Evolutionary conservation across 2,329 filamentous ascomycete species (phyloP).

Genomic region (Arthrobotrys sphaeroides): DNA sequence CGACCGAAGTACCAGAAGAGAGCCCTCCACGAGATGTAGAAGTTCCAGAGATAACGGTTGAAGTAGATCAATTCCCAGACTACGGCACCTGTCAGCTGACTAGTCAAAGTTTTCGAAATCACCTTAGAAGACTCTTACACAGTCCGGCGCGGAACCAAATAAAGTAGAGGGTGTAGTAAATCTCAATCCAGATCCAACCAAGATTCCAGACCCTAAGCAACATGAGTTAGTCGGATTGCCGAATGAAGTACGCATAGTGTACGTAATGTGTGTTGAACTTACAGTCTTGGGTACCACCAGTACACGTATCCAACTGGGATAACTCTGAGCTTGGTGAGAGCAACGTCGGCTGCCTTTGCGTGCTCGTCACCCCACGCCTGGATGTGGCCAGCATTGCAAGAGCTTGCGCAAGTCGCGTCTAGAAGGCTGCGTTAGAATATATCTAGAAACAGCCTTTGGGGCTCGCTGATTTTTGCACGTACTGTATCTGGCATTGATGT

Average conservation of each 20-base stretch:
- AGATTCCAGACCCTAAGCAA: constrained; percentile 36
- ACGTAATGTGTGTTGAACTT: neutral
- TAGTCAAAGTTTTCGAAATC: neutral
- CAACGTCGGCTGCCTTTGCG: constrained; percentile 30
- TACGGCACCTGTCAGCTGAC: neutral
- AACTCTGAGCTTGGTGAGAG: constrained; percentile 5
- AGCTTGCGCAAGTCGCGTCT: constrained; percentile 40
- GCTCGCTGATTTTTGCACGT: neutral
- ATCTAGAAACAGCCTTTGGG: neutral
- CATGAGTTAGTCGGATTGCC: neutral
- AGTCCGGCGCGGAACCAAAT: constrained; percentile 50
- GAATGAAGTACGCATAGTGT: neutral
- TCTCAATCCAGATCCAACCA: constrained; percentile 52
- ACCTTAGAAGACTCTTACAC: constrained; percentile 11
- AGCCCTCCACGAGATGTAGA: constrained; percentile 42
- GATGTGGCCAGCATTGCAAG: constrained; percentile 28
- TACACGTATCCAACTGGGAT: constrained; percentile 41
- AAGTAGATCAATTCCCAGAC: constrained; percentile 48
- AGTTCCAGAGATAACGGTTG: constrained; percentile 45
- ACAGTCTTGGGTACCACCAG: constrained; percentile 52
- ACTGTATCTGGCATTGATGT: constrained; percentile 47
- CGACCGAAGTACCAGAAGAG: constrained; percentile 49
- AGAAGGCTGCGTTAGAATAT: neutral
- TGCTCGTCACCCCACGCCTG: constrained; percentile 50
- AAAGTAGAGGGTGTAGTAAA: constrained; percentile 48